Evolutionary conservation across 345 rosid species (phyloP).

Genomic region (Hibiscus syriacus): DNA sequence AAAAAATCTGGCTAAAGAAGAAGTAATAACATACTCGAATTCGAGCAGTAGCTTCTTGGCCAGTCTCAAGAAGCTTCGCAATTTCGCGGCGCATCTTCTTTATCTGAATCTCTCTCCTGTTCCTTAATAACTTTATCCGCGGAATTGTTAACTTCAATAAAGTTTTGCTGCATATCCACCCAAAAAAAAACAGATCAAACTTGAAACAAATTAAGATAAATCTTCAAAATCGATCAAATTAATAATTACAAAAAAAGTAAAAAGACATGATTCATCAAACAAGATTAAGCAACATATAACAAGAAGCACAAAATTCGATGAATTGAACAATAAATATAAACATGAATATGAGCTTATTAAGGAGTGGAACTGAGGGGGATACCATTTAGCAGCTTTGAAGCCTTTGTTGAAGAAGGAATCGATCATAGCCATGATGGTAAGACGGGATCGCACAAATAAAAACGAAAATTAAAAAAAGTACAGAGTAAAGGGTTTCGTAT

Average conservation of each 20-base stretch:
- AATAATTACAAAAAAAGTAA: neutral
- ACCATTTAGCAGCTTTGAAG: conserved; percentile 90
- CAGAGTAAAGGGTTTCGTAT: neutral
- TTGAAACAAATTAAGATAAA: neutral
- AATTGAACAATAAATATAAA: neutral
- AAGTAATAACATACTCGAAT: too few relatives aligned
- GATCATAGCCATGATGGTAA: conserved; percentile 63
- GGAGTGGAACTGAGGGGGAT: neutral
- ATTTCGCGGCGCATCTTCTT: too few relatives aligned
- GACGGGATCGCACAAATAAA: conserved; percentile 3
- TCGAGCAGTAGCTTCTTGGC: too few relatives aligned
- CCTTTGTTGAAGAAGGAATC: conserved; percentile 91
- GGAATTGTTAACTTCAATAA: conserved; percentile 75
- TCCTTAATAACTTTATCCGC: conserved; percentile 68
- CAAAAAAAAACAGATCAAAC: neutral
- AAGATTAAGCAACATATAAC: neutral
- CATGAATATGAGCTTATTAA: neutral
- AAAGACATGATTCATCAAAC: neutral
- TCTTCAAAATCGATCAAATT: too few relatives aligned
- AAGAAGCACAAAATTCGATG: neutral
- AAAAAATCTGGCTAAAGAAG: too few relatives aligned
- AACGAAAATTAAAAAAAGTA: conserved; percentile 13
- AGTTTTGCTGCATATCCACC: conserved; percentile 63
- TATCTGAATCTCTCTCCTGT: too few relatives aligned
- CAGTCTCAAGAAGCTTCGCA: too few relatives aligned